Evolutionary conservation across 176 grass and related monocot species (phyloP), one percentile per base, ranked within the genome.

Genomic region (Ampelocalamus luodianensis): DNA sequence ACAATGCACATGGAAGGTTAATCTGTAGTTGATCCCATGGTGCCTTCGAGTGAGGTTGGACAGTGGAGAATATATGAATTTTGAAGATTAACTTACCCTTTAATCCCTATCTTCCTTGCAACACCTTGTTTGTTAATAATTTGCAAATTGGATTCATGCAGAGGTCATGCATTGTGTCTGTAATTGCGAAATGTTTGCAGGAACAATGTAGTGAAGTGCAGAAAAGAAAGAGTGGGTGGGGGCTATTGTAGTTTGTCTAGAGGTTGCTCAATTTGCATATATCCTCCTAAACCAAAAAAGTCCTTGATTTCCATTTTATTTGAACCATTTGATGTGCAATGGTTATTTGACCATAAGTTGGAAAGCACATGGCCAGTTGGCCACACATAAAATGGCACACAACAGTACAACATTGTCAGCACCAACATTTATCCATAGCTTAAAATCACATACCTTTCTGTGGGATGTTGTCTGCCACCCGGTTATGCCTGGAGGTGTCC

Each of bases 381-480:
- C n/a, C 51, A 53, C 63, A 61, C 75, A 74, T 32, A 56, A 36
- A 42, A 74, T 65, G 70, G 22, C 42, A 51, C 12, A 74, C 71
- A 74, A 12, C 43, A 39, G 45, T 68, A 64, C 16, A 72, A 20
- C n/a, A 14, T 53, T 83, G 56, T 43, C n/a, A 17, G 23, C 3
- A 51, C 55, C 56, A 77, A 65, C 50, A 20, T 71, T 76, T 76
- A 56, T 46, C 37, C 45, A 76, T 65, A 40, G 16, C 72, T 10
- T 63, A 8, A 55, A 58, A 27, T 54, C 48, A 68, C n/a, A 32
- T 81, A 8, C 24, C 51, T 49, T 79, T 48, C 24, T 86, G 66
- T 45, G 61, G 20, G 67, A 37, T 77, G 32, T 70, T 71, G 18
- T 77, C 65, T 54, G 79, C 88, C 79, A 78, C 72, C 73, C 7